Base-by-base conservation (phyloP, 805 yeast species). In the Metschnikowia sp. region DNA sequence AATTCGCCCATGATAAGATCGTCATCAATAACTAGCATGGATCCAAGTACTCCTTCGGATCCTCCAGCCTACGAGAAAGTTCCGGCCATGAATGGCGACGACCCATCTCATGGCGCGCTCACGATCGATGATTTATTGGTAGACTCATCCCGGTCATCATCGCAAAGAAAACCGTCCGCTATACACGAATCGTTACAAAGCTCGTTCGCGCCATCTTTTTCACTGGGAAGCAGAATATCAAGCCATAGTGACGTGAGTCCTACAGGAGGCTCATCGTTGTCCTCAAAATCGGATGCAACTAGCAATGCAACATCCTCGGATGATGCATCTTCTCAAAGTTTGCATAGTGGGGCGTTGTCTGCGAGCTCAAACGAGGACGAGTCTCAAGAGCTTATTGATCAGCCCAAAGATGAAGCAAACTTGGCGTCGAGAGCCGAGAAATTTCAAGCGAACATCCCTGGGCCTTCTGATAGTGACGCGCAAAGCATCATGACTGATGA, bases 21-120 rank as follows among this genome's bases (percentile, higher is more conserved):
- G 2, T 53, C 67, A 9, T 67, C 76, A 2, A 56, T 75, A 26
- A 70, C 75, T 36, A 53, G 76, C 40, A 49, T 62, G 18, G 62
- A 68, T 12, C 70, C 66, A 1, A 58, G 66, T 11, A 39, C 58
- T 4, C 68, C 68, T 1, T 49, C 51, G 8, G 65, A 60, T 6
- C 66, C 72, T 2, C 68, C 68, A 1, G 74, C 70, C 1, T 69
- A 69, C 40, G 56, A 30, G 34, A 39, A 42, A 8, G 32, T 57
- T 11, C 32, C 45, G 12, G 12, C 33, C 11, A 29, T 22, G 8
- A 32, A 22, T 9, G 36, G 8, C 12, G 4, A 28, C 15, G 19
- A 29, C 13, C 18, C 32, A 3, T n/a, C 35, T 12, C 42, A 40
- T 8, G 45, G 41, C 11, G 42, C 42, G 12, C 42, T 22, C 36